Conservation (phyloP, 345 rosid genomes). For the Firmiana major region DNA sequence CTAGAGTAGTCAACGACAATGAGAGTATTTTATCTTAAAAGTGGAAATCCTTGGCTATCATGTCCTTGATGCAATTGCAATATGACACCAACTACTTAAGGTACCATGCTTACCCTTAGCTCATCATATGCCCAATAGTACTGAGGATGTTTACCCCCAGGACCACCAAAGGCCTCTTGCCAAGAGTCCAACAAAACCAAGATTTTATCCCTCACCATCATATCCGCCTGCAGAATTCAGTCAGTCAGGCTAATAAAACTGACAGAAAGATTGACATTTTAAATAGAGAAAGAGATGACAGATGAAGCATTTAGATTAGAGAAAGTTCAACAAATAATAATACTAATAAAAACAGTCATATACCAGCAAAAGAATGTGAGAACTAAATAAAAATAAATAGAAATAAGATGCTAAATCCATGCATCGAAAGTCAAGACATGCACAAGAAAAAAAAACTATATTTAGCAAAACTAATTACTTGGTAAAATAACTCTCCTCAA, state of each 20-base stretch:
- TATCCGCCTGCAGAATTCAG: conserved; percentile 60
- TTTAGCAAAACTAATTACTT: neutral
- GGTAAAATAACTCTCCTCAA: neutral
- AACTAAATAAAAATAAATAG: neutral
- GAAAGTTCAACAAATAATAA: neutral
- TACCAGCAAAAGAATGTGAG: neutral
- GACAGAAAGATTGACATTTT: neutral
- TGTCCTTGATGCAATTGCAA: neutral
- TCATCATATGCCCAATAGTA: conserved; percentile 91
- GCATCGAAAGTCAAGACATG: neutral
- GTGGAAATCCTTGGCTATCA: neutral
- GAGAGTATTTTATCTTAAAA: conserved; percentile 9
- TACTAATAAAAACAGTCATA: neutral
- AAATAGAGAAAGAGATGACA: neutral
- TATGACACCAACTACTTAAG: neutral
- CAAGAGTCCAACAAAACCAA: conserved; percentile 84
- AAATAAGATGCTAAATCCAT: neutral
- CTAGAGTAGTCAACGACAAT: neutral
- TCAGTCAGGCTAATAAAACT: conserved; percentile 5
- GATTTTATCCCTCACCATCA: conserved; percentile 85
- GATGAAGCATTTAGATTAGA: neutral
- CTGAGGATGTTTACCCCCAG: conserved; percentile 80
- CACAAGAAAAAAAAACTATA: neutral
- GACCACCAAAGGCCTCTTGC: conserved; percentile 99
- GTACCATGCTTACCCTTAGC: conserved; percentile 52